Base-by-base conservation (phyloP, 176 grass and related monocot species). In the Eragrostis curvula region DNA sequence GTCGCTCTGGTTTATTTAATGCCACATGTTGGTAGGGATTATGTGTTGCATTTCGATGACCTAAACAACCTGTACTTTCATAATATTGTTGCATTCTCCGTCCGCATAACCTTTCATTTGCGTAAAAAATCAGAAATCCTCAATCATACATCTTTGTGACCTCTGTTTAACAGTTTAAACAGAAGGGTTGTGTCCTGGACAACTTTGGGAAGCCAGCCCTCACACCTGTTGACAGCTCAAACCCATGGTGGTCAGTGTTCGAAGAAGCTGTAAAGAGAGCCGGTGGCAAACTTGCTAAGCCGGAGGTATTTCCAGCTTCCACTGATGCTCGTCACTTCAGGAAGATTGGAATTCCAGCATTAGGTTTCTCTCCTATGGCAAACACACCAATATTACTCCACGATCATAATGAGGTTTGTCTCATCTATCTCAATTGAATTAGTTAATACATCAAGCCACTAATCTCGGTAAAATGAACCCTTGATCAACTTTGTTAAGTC, bases 311-410 rank as follows among this genome's bases (percentile, higher is more conserved):
- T 71, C 90, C 90, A 5, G 96, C 96, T 14, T 89, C 92, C 44
- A 98, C 96, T 7, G 96, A 98, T 85, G 79, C 92, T 80, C 86
- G 92, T 25, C 93, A 88, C 79, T 98, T 93, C 77, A 80, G 92
- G 86, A 39, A 90, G 67, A 8, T 89, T 45, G 96, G 92, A 47
- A 62, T 98, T 68, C 90, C 96, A 67, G 96, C 96, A 77, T 93
- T 98, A 5, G 92, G 96, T 50, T 98, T 98, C 79, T 98, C 96
- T 47, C 96, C 96, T 45, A 95, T 95, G 96, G 85, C 84, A 48
- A 95, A 93, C 82, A 98, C 96, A 41, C 96, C 90, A 48, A 66
- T 95, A 66, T 74, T 98, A 63, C 92, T 98, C 49, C 96, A 98
- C 80, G 88, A 93, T 45, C 96, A 98, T 85, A 95, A 98, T 28